phyloP scores from a whole-genome alignment of 352 stramenopile genomes.

The Halophytophthora polymorphica region DNA sequence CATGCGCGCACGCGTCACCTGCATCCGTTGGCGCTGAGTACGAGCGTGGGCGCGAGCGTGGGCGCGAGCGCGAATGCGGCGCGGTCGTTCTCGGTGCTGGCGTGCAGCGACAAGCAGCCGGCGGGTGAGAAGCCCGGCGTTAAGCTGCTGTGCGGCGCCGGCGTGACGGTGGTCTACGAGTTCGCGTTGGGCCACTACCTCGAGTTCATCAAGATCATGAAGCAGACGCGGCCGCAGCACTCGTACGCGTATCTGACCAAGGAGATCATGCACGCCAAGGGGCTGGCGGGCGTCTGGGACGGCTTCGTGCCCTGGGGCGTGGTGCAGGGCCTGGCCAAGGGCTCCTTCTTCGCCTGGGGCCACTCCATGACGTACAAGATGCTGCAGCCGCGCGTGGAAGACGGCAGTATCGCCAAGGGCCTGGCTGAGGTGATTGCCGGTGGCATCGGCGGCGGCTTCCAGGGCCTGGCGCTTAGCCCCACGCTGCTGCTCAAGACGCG shows the following conservation, averaged over 20 bases:
- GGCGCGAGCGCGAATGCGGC: neutral
- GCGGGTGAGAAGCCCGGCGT: slow-evolving; percentile 51
- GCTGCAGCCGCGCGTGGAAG: slow-evolving; percentile 59
- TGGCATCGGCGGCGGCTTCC: slow-evolving; percentile 87
- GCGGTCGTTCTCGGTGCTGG: slow-evolving; percentile 8
- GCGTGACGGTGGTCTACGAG: slow-evolving; percentile 89
- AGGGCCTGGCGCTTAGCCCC: slow-evolving; percentile 91
- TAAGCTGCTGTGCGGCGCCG: slow-evolving; percentile 83
- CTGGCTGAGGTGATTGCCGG: slow-evolving; percentile 82
- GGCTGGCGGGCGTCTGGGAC: slow-evolving; percentile 89
- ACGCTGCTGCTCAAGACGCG: slow-evolving; percentile 93
- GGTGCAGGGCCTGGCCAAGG: slow-evolving; percentile 88
- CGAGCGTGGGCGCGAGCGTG: slow-evolving; percentile 1
- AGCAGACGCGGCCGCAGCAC: slow-evolving; percentile 80
- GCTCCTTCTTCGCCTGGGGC: slow-evolving; percentile 88
- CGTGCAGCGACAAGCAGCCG: slow-evolving; percentile 23
- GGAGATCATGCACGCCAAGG: slow-evolving; percentile 87
- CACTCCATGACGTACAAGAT: slow-evolving; percentile 68
- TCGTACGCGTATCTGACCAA: slow-evolving; percentile 79
- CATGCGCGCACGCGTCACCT: neutral
- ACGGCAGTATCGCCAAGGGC: slow-evolving; percentile 48
- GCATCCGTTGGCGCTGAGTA: slow-evolving; percentile 25
- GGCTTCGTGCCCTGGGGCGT: slow-evolving; percentile 93
- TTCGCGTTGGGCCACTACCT: slow-evolving; percentile 87
- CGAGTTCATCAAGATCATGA: slow-evolving; percentile 95